phyloP scores from a whole-genome alignment of 805 yeast species.

The Metschnikowia koreensis region DNA sequence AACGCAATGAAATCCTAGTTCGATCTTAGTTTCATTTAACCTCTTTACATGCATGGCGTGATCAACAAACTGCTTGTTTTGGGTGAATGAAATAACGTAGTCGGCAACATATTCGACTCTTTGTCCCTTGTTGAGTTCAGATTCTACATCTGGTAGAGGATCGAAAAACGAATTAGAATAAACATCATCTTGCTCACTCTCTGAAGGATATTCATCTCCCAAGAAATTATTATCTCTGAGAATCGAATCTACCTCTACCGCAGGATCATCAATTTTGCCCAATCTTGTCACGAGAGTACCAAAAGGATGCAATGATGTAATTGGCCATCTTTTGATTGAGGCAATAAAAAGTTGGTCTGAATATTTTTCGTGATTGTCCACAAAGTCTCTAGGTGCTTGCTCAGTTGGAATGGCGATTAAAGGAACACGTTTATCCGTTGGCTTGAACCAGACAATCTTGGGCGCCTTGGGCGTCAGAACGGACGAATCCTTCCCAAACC shows the following conservation, averaged over 20 bases:
- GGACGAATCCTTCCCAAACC: conserved; percentile 46
- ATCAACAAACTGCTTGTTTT: conserved; percentile 59
- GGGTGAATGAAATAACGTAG: conserved; percentile 62
- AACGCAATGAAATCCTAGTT: conserved; percentile 80
- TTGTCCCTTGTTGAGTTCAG: conserved; percentile 31
- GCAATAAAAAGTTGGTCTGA: conserved; percentile 85
- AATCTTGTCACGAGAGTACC: conserved; percentile 88
- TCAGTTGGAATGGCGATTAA: conserved; percentile 97
- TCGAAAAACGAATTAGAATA: conserved; percentile 17
- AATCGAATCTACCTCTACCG: conserved; percentile 83
- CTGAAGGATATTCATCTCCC: conserved; percentile 74
- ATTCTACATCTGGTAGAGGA: conserved; percentile 43
- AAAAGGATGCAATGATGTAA: conserved; percentile 96
- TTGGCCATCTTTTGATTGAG: conserved; percentile 98
- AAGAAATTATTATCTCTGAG: conserved; percentile 82
- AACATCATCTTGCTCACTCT: conserved; percentile 20
- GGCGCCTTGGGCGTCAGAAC: conserved; percentile 58
- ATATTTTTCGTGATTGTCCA: conserved; percentile 84
- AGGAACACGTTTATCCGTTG: conserved; percentile 97
- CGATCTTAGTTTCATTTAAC: conserved; percentile 57
- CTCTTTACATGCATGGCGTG: conserved; percentile 80
- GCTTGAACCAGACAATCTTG: conserved; percentile 98
- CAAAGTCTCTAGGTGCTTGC: conserved; percentile 94
- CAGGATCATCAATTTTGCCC: conserved; percentile 74
- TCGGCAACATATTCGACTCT: conserved; percentile 59